phyloP scores from a whole-genome alignment of 2,329 filamentous ascomycete genomes.

The Xylariaceae sp. region DNA sequence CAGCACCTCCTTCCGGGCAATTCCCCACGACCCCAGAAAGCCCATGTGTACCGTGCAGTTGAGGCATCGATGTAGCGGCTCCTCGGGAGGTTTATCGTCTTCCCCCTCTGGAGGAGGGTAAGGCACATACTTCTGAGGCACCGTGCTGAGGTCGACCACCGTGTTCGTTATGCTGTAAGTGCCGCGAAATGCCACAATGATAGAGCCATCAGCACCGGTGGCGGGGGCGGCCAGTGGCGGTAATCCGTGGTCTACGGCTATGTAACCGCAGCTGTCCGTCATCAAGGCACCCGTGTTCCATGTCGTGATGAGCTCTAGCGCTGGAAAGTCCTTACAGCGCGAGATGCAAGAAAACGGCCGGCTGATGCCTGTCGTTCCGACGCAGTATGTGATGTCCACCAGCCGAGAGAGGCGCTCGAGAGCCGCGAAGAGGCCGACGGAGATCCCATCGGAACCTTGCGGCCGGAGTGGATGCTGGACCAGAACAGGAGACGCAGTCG shows the following conservation, averaged over 20 bases:
- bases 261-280: constrained; percentile 88
- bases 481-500: neutral
- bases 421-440: constrained; percentile 61
- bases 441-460: constrained; percentile 33
- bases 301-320: constrained; percentile 69
- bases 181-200: constrained; percentile 85
- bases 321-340: constrained; percentile 75
- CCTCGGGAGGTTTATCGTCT: constrained; percentile 23
- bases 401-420: constrained; percentile 85
- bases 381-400: constrained; percentile 92
- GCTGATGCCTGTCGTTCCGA: constrained; percentile 73
- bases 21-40: constrained; percentile 78
- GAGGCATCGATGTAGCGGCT: constrained; percentile 51
- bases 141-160: constrained; percentile 79
- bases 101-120: constrained; percentile 57
- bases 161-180: constrained; percentile 93
- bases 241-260: constrained; percentile 68
- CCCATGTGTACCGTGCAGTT: constrained; percentile 93
- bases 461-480: neutral
- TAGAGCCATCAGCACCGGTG: constrained; percentile 28
- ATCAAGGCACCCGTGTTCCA: constrained; percentile 88
- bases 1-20: constrained; percentile 63
- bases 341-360: constrained; percentile 81
- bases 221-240: neutral
- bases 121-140: constrained; percentile 84